These are phyloP conservation scores for Boletus semigastroideus DNA, from an alignment of 1,284 basidiomycete genomes.

Conservation along the genomic window DNA sequence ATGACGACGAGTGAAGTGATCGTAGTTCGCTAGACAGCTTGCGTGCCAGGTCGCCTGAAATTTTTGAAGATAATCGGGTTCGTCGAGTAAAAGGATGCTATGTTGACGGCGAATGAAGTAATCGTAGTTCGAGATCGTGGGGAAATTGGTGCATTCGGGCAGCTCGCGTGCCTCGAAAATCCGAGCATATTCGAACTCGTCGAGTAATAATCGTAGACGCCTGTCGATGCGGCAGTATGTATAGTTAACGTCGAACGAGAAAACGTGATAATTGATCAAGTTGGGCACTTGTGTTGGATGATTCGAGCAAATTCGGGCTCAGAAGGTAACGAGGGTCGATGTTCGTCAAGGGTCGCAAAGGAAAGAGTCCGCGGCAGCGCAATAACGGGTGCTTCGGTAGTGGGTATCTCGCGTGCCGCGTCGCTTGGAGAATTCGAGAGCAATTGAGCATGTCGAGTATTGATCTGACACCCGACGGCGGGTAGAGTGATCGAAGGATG, in stretches of 20 bases:
- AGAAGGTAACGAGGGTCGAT: too few species aligned
- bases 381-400: too few species aligned
- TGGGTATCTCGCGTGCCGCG: background rate
- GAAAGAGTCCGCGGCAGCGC: too few species aligned
- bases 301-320: too few species aligned
- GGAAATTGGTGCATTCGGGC: background rate
- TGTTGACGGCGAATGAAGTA: background rate
- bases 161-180: conserved; percentile 8
- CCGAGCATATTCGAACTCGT: background rate
- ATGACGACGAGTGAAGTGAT: background rate
- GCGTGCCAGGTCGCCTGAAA: background rate
- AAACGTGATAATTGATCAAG: background rate
- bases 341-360: too few species aligned
- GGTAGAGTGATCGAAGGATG: too few species aligned
- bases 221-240: too few species aligned
- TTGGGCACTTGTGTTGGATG: conserved; percentile 1
- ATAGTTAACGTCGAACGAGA: too few species aligned
- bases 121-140: background rate
- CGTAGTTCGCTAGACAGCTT: background rate
- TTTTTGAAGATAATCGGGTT: background rate
- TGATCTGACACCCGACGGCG: background rate
- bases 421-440: background rate
- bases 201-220: background rate
- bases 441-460: background rate
- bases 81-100: background rate